These are phyloP conservation scores for Inga oerstediana DNA, from an alignment of 306 rosid genomes.

Conservation along the genomic window DNA sequence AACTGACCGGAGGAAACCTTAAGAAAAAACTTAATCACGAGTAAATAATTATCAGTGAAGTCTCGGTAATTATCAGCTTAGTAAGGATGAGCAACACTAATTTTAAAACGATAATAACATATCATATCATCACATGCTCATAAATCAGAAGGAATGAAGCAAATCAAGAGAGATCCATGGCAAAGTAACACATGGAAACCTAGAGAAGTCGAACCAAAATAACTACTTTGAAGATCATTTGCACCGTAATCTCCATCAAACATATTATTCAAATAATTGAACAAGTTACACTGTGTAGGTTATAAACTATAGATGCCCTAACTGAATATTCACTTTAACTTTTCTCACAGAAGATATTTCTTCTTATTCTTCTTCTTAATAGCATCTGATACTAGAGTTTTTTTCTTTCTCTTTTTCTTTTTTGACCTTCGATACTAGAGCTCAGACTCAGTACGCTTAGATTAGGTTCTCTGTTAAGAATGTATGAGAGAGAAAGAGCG, in stretches of 20 bases:
- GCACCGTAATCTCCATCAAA: neutral
- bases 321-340: neutral
- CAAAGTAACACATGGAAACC: neutral
- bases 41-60: neutral
- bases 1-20: neutral
- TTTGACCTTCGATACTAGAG: too few species aligned
- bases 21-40: neutral
- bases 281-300: neutral
- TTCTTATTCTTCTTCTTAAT: too few species aligned
- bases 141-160: neutral
- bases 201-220: neutral
- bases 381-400: too few species aligned
- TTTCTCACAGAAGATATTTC: neutral
- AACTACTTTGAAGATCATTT: conserved; percentile 10
- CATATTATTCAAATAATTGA: neutral
- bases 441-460: too few species aligned
- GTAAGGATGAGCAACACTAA: neutral
- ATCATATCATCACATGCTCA: neutral
- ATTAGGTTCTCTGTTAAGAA: too few species aligned
- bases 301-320: neutral
- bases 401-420: too few species aligned
- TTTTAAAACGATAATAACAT: neutral
- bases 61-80: neutral
- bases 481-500: too few species aligned
- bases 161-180: neutral